These are phyloP conservation scores for Ilyonectria robusta DNA, from an alignment of 2,329 filamentous ascomycete species.

Conservation along the genomic window DNA sequence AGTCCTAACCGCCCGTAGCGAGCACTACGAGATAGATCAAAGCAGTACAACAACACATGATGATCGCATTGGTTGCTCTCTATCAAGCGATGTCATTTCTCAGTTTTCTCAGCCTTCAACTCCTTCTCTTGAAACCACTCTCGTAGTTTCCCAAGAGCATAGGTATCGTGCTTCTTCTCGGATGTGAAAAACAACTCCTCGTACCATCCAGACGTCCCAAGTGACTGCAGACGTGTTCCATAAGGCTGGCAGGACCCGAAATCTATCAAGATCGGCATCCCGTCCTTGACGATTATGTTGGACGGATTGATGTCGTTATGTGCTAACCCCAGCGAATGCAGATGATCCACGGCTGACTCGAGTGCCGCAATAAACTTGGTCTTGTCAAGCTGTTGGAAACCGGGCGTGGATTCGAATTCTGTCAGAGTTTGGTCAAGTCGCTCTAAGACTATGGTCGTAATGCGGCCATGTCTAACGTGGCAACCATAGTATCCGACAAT, in stretches of 20 bases:
- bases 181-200: slow-evolving; percentile 34
- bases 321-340: slow-evolving; percentile 36
- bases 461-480: slow-evolving; percentile 20
- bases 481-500: slow-evolving; percentile 27
- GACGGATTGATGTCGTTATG: slow-evolving; percentile 42
- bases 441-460: slow-evolving; percentile 25
- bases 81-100: too few relatives aligned
- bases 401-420: neutral
- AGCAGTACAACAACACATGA: too few relatives aligned
- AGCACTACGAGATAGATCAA: too few relatives aligned
- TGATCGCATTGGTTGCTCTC: too few relatives aligned
- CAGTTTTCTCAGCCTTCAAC: too few relatives aligned
- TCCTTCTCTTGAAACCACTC: slow-evolving; percentile 26
- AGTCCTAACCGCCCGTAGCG: too few relatives aligned
- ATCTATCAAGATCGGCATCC: slow-evolving; percentile 35
- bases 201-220: slow-evolving; percentile 34
- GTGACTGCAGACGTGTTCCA: slow-evolving; percentile 12
- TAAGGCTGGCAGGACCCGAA: slow-evolving; percentile 33
- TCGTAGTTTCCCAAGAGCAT: slow-evolving; percentile 28
- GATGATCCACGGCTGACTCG: slow-evolving; percentile 28
- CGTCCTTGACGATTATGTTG: slow-evolving; percentile 38
- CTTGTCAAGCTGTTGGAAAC: slow-evolving; percentile 27
- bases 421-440: slow-evolving; percentile 12
- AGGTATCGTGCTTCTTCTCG: slow-evolving; percentile 32
- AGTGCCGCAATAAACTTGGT: slow-evolving; percentile 21